phyloP scores from a whole-genome alignment of 2,329 filamentous ascomycete species.

The Paecilomyces sp. region DNA sequence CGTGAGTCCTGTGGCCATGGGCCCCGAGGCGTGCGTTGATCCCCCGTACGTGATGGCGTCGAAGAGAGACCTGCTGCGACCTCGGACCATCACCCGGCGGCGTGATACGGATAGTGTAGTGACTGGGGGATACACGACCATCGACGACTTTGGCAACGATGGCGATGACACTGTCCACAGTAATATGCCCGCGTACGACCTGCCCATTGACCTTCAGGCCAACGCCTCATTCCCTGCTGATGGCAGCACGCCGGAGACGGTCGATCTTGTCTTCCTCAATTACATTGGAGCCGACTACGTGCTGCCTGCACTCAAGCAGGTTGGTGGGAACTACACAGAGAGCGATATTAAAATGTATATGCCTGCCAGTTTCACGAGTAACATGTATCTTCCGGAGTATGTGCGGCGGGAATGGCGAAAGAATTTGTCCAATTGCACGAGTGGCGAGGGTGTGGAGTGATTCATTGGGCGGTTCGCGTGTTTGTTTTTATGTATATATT shows the following conservation, averaged over 20 bases:
- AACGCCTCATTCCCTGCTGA: slow-evolving; percentile 19
- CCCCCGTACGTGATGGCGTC: slow-evolving; percentile 9
- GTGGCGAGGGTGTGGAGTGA: background rate
- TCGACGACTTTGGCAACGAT: slow-evolving; percentile 25
- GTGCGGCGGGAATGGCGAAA: slow-evolving; percentile 16
- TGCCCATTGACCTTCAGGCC: slow-evolving; percentile 24
- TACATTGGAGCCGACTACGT: slow-evolving; percentile 14
- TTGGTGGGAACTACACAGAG: slow-evolving; percentile 22
- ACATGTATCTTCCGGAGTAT: slow-evolving; percentile 25
- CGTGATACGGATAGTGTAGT: slow-evolving; percentile 9
- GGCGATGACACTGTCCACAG: slow-evolving; percentile 26
- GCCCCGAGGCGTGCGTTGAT: slow-evolving; percentile 9
- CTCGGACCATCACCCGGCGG: slow-evolving; percentile 15
- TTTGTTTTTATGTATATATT: background rate
- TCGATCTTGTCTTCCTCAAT: slow-evolving; percentile 18
- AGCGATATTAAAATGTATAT: slow-evolving; percentile 23
- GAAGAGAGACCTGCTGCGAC: slow-evolving; percentile 1
- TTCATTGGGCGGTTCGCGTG: background rate
- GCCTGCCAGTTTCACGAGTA: slow-evolving; percentile 17
- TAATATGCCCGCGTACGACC: slow-evolving; percentile 14
- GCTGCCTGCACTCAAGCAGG: slow-evolving; percentile 11
- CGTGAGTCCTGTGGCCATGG: slow-evolving; percentile 5
- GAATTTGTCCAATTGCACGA: background rate
- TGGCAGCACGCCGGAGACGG: slow-evolving; percentile 11
- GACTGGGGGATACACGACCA: slow-evolving; percentile 21